Evolutionary conservation across 805 yeast genomes (phyloP).

Genomic region (Yarrowia porcina): DNA sequence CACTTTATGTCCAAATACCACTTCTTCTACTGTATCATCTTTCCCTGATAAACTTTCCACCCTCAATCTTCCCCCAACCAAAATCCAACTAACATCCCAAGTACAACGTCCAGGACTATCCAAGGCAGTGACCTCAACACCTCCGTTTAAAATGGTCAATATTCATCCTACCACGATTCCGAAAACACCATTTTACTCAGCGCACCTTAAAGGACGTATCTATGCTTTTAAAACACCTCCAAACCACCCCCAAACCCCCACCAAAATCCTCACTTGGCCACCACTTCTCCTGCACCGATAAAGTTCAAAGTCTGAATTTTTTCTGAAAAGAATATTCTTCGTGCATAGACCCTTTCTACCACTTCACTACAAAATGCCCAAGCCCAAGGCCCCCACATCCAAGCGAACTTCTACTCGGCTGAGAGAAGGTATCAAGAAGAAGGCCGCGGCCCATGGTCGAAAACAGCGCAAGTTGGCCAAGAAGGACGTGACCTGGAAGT

Average conservation of each 20-base stretch:
- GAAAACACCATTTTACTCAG: too few species aligned
- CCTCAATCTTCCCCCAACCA: too few species aligned
- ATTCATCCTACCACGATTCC: too few species aligned
- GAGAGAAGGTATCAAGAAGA: slow-evolving; percentile 95
- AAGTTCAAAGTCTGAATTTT: slow-evolving; percentile 14
- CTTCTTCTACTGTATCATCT: too few species aligned
- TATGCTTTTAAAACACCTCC: background rate
- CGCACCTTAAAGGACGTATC: too few species aligned
- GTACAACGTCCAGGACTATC: too few species aligned
- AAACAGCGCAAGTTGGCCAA: slow-evolving; percentile 79
- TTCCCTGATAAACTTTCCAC: too few species aligned
- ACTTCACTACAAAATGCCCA: slow-evolving; percentile 20
- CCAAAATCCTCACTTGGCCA: too few species aligned
- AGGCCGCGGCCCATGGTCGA: slow-evolving; percentile 86
- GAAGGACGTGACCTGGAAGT: slow-evolving; percentile 92
- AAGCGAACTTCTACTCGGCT: slow-evolving; percentile 89
- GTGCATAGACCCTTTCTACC: background rate
- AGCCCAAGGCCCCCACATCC: slow-evolving; percentile 41
- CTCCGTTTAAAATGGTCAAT: too few species aligned
- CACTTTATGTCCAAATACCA: too few species aligned
- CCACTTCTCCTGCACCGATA: background rate
- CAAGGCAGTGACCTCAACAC: too few species aligned
- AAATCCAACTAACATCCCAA: too few species aligned
- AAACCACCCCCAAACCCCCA: background rate
- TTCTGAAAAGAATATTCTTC: background rate